Percentiles rank a stretch among this genome's conserved stretches.
Conservation (phyloP, 2,329 filamentous ascomycete species). For the Plenodomus lindquistii region DNA sequence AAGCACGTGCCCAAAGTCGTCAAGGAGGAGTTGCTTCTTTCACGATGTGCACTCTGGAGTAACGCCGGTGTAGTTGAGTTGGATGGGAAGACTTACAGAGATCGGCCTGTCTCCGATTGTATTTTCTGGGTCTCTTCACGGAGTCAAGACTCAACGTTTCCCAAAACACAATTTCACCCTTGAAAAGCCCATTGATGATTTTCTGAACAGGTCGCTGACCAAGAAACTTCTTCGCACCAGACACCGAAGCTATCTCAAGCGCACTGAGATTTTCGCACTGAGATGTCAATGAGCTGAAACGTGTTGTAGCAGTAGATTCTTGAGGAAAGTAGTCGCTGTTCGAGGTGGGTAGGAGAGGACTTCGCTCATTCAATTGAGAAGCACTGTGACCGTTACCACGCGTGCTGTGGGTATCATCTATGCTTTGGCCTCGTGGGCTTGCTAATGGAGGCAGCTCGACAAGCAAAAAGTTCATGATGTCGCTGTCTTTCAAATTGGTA, state of each 20-base stretch:
- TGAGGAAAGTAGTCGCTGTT: slow-evolving; percentile 29
- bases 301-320: slow-evolving; percentile 37
- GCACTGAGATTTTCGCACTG: slow-evolving; percentile 82
- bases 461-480: slow-evolving; percentile 74
- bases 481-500: slow-evolving; percentile 69
- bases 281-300: slow-evolving; percentile 66
- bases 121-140: slow-evolving; percentile 75
- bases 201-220: slow-evolving; percentile 80
- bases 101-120: slow-evolving; percentile 58
- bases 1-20: slow-evolving; percentile 62
- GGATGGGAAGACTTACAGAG: slow-evolving; percentile 15
- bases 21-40: slow-evolving; percentile 42
- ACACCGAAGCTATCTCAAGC: slow-evolving; percentile 81
- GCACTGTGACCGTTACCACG: slow-evolving; percentile 16
- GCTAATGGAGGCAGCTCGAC: slow-evolving; percentile 64
- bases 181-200: slow-evolving; percentile 81
- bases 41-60: background rate
- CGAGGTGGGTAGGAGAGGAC: slow-evolving; percentile 28
- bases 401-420: slow-evolving; percentile 6
- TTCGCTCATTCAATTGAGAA: slow-evolving; percentile 22
- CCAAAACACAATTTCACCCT: slow-evolving; percentile 85
- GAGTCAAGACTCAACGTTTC: slow-evolving; percentile 73
- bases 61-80: background rate
- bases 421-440: slow-evolving; percentile 16
- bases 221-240: slow-evolving; percentile 81